A percentile compares a stretch with the other conserved stretches of the same genome.
phyloP scores from a whole-genome alignment of 345 rosid genomes.

The Citrus reticulata region DNA sequence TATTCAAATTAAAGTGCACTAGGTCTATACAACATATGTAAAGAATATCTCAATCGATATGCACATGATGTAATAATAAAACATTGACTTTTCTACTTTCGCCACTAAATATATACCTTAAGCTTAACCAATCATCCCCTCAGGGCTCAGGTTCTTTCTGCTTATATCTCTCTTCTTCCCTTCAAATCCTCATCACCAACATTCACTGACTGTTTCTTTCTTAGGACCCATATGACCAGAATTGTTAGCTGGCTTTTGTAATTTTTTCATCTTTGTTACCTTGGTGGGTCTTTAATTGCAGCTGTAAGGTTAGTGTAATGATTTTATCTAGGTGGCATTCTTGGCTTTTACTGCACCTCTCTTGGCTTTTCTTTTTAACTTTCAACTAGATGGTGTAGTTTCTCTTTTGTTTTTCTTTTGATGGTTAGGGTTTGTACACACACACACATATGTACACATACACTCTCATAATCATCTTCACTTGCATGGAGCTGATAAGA shows the following conservation, averaged over 20 bases:
- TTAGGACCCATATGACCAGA: not conserved
- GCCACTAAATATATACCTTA: not conserved
- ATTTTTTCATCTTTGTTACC: not conserved
- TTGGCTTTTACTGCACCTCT: constrained; percentile 5
- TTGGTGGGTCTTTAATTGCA: constrained; percentile 8
- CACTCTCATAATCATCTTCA: not conserved
- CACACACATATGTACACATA: not conserved
- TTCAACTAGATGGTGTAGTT: constrained; percentile 2
- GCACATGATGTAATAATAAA: not conserved
- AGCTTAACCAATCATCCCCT: not conserved
- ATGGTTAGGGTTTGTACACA: not conserved
- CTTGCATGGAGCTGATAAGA: constrained; percentile 15
- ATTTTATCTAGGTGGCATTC: constrained; percentile 14
- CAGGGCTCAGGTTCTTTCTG: not conserved
- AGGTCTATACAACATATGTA: not conserved
- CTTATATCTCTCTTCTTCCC: constrained; percentile 6
- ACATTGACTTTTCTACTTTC: not conserved
- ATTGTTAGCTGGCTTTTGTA: not conserved
- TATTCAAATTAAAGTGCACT: constrained; percentile 2
- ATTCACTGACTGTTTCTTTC: not conserved
- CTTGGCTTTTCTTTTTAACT: not conserved
- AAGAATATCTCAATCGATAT: constrained; percentile 1
- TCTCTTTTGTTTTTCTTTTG: not conserved
- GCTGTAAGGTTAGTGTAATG: constrained; percentile 2
- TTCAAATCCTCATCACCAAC: not conserved